phyloP scores from a whole-genome alignment of 306 rosid species.

The Betula pendula region DNA sequence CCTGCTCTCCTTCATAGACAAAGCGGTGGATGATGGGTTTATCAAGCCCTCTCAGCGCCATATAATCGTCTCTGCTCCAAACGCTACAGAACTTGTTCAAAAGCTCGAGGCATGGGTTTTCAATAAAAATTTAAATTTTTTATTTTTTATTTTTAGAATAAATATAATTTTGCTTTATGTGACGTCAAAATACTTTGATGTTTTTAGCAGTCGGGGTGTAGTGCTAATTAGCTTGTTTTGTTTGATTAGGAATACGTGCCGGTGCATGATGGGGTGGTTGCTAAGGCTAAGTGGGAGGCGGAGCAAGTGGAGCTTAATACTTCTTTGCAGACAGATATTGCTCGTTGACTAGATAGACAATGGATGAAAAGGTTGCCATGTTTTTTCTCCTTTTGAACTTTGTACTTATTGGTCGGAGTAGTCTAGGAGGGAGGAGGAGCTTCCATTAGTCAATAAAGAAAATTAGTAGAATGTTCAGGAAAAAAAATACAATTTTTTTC shows the following conservation, averaged over 20 bases:
- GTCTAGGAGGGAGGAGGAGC: too few relatives aligned
- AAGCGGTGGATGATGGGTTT: conserved; percentile 36
- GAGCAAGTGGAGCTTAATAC: conserved; percentile 30
- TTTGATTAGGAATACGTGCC: conserved; percentile 28
- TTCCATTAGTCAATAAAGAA: too few relatives aligned
- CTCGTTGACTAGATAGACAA: background rate
- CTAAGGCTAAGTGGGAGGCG: conserved; percentile 34
- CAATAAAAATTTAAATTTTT: too few relatives aligned
- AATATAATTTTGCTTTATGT: background rate
- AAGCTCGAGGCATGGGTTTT: conserved; percentile 23
- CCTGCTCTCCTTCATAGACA: conserved; percentile 36
- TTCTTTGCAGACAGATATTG: conserved; percentile 23
- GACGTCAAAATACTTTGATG: too few relatives aligned
- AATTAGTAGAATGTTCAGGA: too few relatives aligned
- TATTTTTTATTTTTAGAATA: background rate
- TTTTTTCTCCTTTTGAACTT: background rate
- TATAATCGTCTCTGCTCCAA: conserved; percentile 30
- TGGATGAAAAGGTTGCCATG: background rate
- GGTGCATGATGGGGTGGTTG: conserved; percentile 9
- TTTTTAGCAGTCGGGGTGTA: too few relatives aligned
- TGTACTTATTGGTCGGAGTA: background rate
- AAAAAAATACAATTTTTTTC: too few relatives aligned
- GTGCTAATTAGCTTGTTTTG: background rate
- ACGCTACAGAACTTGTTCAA: conserved; percentile 29
- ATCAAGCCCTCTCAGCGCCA: conserved; percentile 32